Percentiles rank a stretch among this genome's conserved stretches.
These are phyloP conservation scores for Carex littledalei DNA, from an alignment of 176 grass and related monocot species.

Conservation along the genomic window DNA sequence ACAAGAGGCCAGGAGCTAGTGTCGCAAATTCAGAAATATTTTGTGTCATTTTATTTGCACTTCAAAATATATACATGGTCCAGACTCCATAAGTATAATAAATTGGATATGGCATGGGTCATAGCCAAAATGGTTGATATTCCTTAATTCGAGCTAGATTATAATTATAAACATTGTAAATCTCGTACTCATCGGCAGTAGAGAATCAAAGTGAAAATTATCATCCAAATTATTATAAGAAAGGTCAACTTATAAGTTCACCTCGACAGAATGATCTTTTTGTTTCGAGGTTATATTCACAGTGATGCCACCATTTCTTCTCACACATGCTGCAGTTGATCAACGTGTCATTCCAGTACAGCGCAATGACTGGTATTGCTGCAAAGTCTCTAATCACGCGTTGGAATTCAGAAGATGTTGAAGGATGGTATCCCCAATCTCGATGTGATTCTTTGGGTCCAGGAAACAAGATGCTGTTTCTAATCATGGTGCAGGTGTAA, in stretches of 20 bases:
- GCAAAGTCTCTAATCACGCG: background rate
- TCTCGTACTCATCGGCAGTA: too few relatives aligned
- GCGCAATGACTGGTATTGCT: background rate
- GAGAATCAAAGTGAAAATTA: too few relatives aligned
- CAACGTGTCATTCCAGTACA: background rate
- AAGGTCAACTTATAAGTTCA: background rate
- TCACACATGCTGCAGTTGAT: background rate
- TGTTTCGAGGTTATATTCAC: background rate
- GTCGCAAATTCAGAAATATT: too few relatives aligned
- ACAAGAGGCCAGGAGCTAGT: too few relatives aligned
- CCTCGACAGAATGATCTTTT: background rate
- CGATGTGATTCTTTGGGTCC: background rate
- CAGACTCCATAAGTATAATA: too few relatives aligned
- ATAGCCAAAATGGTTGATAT: too few relatives aligned
- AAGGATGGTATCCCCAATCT: too few relatives aligned
- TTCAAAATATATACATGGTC: too few relatives aligned
- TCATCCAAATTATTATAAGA: background rate
- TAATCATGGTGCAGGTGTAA: background rate
- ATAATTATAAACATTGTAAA: too few relatives aligned
- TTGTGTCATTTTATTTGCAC: too few relatives aligned
- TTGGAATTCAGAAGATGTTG: background rate
- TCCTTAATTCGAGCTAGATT: too few relatives aligned
- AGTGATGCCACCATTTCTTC: background rate
- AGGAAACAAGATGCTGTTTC: background rate
- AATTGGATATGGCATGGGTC: too few relatives aligned